Conservation (phyloP, 345 rosid genomes). For the Gossypium bickii region DNA sequence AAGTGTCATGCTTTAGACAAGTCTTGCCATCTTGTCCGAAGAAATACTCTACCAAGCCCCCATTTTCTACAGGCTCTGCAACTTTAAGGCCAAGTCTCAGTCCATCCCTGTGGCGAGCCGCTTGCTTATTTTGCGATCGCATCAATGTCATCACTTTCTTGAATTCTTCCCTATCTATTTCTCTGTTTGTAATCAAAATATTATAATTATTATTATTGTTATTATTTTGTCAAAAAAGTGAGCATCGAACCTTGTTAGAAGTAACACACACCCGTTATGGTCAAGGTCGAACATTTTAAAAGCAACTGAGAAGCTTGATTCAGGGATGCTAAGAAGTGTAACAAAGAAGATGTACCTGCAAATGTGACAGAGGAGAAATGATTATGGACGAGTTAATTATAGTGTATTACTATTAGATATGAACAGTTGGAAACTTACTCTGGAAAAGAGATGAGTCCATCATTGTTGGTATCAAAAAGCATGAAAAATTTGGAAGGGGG, state of each 20-base stretch:
- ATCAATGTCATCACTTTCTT: slow-evolving; percentile 63
- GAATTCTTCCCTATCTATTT: slow-evolving; percentile 55
- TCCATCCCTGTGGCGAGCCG: slow-evolving; percentile 39
- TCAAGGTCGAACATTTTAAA: slow-evolving; percentile 67
- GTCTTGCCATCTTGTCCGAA: slow-evolving; percentile 58
- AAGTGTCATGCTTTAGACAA: slow-evolving; percentile 47
- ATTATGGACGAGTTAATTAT: not conserved
- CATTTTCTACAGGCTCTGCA: slow-evolving; percentile 39
- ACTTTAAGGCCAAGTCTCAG: slow-evolving; percentile 33
- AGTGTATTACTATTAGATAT: not conserved
- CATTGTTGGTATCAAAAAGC: slow-evolving; percentile 61
- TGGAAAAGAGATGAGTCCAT: slow-evolving; percentile 60
- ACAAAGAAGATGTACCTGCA: slow-evolving; percentile 62
- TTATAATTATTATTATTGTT: not conserved
- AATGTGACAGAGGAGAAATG: not conserved
- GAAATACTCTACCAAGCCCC: slow-evolving; percentile 55
- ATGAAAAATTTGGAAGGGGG: slow-evolving; percentile 58
- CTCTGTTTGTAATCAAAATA: slow-evolving; percentile 30
- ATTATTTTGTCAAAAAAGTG: not conserved
- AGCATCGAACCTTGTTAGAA: not conserved
- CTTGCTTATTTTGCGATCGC: slow-evolving; percentile 53
- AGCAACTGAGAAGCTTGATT: slow-evolving; percentile 57
- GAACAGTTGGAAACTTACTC: slow-evolving; percentile 35
- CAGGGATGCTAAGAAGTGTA: slow-evolving; percentile 66
- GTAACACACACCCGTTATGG: slow-evolving; percentile 29